Evolutionary conservation across 176 grass and related monocot species (phyloP).

Genomic region (Dendrocalamus sinicus): DNA sequence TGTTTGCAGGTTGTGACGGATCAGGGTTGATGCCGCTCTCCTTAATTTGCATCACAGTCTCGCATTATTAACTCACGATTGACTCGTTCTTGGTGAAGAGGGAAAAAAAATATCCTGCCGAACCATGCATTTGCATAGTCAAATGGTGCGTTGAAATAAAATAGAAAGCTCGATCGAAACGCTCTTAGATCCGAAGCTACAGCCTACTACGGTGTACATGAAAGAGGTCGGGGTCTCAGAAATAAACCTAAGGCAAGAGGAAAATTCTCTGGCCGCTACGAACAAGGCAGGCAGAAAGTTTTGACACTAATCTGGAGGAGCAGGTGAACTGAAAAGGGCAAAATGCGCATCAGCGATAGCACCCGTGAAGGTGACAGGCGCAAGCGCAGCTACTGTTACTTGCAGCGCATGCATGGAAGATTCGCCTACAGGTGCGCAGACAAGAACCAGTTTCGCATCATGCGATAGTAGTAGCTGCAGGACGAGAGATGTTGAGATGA

Average conservation of each 20-base stretch:
- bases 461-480: background rate
- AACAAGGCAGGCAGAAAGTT: background rate
- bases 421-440: conserved; percentile 4
- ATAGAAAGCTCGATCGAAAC: background rate
- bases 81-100: conserved; percentile 36
- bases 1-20: conserved; percentile 41
- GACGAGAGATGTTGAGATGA: background rate
- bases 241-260: background rate
- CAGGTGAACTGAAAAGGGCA: conserved; percentile 1
- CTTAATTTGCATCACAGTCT: conserved; percentile 30
- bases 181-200: conserved; percentile 17
- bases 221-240: conserved; percentile 9
- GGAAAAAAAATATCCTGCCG: conserved; percentile 1
- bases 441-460: conserved; percentile 35
- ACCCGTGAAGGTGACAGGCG: background rate
- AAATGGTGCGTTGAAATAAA: conserved; percentile 10
- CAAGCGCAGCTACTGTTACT: background rate
- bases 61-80: conserved; percentile 33
- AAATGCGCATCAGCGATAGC: background rate
- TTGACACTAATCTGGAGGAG: background rate
- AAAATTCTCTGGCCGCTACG: background rate
- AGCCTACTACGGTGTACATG: background rate
- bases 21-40: background rate
- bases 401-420: conserved; percentile 32
- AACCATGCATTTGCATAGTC: background rate